Base-by-base conservation (phyloP, 1,284 basidiomycete genomes). In the Omphalotus olearius region DNA sequence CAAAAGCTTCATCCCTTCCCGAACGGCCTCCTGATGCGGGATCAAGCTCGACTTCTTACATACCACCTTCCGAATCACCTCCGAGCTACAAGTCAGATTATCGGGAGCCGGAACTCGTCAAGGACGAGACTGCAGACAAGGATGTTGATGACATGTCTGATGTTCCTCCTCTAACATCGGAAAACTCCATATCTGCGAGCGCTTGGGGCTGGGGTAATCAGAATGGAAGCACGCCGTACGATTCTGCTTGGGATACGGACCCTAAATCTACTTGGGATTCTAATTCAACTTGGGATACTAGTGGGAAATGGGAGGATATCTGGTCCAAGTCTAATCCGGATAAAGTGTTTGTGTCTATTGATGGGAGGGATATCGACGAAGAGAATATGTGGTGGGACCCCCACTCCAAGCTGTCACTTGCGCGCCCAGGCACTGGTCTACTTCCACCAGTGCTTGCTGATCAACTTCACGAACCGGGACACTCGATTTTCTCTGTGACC, bases 361-460 rank as follows among this genome's bases (percentile, higher is more conserved):
- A 79, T 64, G 82, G 78, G 4, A 72, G 84, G 45, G 71, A 73
- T 51, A 68, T 68, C 5, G 63, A 70, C 3, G 82, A 87, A 61
- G 87, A 90, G 65, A 64, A 65, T 18, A 68, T 70, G 40, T 90
- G 87, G 88, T 89, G 82, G 80, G 77, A 86, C 61, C 57, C 69
- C 3, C 68, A 71, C 10, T 60, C 72, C 18, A 73, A 78, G 35
- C 69, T 68, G 42, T 63, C 52, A 44, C 57, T 66, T 57, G 60
- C 66, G 39, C 76, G 85, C 25, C 87, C 87, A 0, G 88, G 87
- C 10, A 72, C 75, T 1, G 87, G 87, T 17, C 72, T 87, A 42
- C 70, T 89, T 17, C 79, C 88, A 0, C 81, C 87, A 4, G 65
- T 80, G 43, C 67, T 90, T 17, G 79, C 79, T 7, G 80, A 87